Base-by-base conservation (phyloP, 345 rosid genomes). In the Melaleuca quinquenervia region DNA sequence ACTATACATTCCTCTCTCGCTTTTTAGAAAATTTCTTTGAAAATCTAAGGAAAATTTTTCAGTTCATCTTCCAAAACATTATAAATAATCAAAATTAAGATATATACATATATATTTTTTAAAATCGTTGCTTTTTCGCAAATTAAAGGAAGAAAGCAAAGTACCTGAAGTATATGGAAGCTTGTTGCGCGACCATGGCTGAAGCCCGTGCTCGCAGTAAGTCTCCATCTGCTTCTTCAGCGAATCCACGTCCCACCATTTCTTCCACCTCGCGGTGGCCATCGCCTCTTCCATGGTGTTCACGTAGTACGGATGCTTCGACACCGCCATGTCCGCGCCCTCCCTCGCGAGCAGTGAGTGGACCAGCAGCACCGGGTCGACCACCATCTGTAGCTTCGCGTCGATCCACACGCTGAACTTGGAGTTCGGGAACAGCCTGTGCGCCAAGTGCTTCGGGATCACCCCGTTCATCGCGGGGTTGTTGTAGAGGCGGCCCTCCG, bases 191-290 rank as follows among this genome's bases (percentile, higher is more conserved):
- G 92, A 90, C 99, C 99, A 97, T 21, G 98, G 99, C 87, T 84
- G 92, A 90, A 97, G 88, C 22, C 99, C 99, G 87, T 91, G 90
- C 54, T 92, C 94, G 88, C 99, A 96, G 82, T 96, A 97, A 5
- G 95, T 92, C 94, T 97, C 99, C 96, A 97, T 96, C 85, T 97
- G 99, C 50, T 70, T 53, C 88, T 90, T 90, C 92, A 96, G 83
- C 24, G 92, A 92, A 21, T 87, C 88, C 20, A 93, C 89, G 86
- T 96, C 98, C 49, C 87, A 32, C 99, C 98, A 97, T 85, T 97
- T 97, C 93, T 91, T 94, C 99, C 99, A 96, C 91, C 98, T 91
- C 1, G 97, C 98, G 0, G 99, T 97, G 15, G 99, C 99, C 91
- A 97, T 89, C 0, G 99, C 99, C 87, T 97, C 99, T 86, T 97